phyloP scores from a whole-genome alignment of 345 rosid genomes.

The Cochlearia excelsa region DNA sequence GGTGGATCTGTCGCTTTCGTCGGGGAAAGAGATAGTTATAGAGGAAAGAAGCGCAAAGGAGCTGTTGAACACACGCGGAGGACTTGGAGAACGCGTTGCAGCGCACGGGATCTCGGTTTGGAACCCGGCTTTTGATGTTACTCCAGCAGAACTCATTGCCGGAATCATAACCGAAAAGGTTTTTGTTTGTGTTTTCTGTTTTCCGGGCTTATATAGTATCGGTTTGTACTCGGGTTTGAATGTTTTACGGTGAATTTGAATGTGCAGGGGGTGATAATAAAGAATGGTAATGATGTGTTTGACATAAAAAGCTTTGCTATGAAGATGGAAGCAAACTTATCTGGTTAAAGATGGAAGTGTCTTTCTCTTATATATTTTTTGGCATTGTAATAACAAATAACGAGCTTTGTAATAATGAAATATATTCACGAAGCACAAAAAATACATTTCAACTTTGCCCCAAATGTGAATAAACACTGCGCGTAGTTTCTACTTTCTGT shows the following conservation, averaged over 20 bases:
- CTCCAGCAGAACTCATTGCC: slow-evolving; percentile 72
- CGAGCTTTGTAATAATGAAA: neutral
- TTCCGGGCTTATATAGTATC: neutral
- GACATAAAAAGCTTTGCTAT: slow-evolving; percentile 55
- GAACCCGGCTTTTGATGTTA: slow-evolving; percentile 96
- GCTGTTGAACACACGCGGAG: slow-evolving; percentile 68
- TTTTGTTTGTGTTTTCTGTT: neutral
- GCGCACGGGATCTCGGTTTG: slow-evolving; percentile 86
- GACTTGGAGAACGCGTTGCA: slow-evolving; percentile 96
- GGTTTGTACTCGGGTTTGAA: neutral
- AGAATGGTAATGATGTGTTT: slow-evolving; percentile 43
- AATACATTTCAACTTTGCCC: too few species aligned
- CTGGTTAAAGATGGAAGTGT: slow-evolving; percentile 2
- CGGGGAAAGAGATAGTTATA: slow-evolving; percentile 70
- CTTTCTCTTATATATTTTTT: neutral
- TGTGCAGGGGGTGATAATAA: slow-evolving; percentile 70
- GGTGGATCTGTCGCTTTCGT: slow-evolving; percentile 68
- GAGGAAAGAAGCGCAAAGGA: slow-evolving; percentile 85
- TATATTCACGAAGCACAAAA: too few species aligned
- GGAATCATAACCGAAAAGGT: slow-evolving; percentile 93
- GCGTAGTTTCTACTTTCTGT: too few species aligned
- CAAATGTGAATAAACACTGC: too few species aligned
- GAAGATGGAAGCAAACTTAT: slow-evolving; percentile 23
- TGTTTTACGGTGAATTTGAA: neutral
- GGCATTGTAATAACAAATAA: neutral